phyloP scores from a whole-genome alignment of 768 basidiomycete genomes.

The Kockovaella imperatae region DNA sequence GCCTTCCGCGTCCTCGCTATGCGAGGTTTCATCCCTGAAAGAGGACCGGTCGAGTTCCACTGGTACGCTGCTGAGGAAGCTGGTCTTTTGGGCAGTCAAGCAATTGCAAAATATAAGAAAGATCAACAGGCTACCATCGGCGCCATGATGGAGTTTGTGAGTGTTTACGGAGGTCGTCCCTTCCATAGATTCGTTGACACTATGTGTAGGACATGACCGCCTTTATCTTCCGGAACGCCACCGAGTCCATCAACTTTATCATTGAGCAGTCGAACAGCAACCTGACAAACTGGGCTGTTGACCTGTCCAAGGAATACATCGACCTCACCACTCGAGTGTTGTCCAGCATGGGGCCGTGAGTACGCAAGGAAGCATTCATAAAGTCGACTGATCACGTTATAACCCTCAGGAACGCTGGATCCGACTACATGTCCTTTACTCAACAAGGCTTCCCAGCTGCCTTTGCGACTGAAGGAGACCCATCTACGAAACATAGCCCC shows the following conservation, averaged over 20 bases:
- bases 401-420: slow-evolving; percentile 5
- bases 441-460: slow-evolving; percentile 18
- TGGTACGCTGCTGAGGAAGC: slow-evolving; percentile 46
- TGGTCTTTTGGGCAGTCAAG: slow-evolving; percentile 62
- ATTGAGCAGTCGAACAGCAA: slow-evolving; percentile 10
- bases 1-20: slow-evolving; percentile 38
- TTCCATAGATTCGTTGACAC: not conserved
- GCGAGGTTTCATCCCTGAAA: slow-evolving; percentile 29
- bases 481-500: slow-evolving; percentile 5
- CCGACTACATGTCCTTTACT: slow-evolving; percentile 32
- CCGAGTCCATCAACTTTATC: slow-evolving; percentile 15
- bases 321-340: slow-evolving; percentile 11
- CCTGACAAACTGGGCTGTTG: slow-evolving; percentile 22
- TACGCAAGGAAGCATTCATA: not conserved
- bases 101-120: slow-evolving; percentile 68
- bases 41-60: slow-evolving; percentile 43
- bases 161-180: not conserved
- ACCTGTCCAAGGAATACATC: slow-evolving; percentile 19
- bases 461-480: slow-evolving; percentile 23
- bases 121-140: slow-evolving; percentile 56
- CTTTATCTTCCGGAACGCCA: slow-evolving; percentile 14
- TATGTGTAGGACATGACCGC: slow-evolving; percentile 24
- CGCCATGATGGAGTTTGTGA: slow-evolving; percentile 68
- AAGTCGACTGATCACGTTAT: not conserved
- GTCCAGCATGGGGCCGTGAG: slow-evolving; percentile 10